phyloP scores from a whole-genome alignment of 2,329 filamentous ascomycete genomes.

The Fusarium tuaranense region DNA sequence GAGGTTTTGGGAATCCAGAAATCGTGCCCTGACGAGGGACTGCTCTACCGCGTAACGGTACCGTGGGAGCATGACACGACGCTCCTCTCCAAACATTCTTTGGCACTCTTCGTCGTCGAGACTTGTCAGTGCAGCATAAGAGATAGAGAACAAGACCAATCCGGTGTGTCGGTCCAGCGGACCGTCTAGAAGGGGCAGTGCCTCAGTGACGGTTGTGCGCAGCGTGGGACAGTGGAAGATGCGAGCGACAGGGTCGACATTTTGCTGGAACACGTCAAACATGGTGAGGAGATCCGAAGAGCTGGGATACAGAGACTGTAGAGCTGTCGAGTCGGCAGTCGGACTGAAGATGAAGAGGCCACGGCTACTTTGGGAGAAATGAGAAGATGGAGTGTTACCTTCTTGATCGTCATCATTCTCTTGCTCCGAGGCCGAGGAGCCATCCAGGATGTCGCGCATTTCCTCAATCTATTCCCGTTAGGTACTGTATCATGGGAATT shows the following conservation, averaged over 20 bases:
- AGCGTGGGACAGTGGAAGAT: constrained; percentile 5
- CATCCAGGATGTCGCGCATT: not conserved
- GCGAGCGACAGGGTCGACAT: constrained; percentile 2
- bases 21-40: constrained; percentile 1
- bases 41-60: constrained; percentile 11
- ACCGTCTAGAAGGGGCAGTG: not conserved
- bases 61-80: not conserved
- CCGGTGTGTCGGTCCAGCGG: not conserved
- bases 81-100: not conserved
- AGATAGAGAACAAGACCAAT: constrained; percentile 11
- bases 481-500: not conserved
- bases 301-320: not conserved
- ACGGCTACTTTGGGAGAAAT: not conserved
- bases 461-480: not conserved
- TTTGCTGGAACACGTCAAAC: not conserved
- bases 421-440: not conserved
- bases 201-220: not conserved
- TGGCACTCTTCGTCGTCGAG: not conserved
- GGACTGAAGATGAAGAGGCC: not conserved
- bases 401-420: not conserved
- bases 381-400: not conserved
- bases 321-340: not conserved
- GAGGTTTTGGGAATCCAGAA: not conserved
- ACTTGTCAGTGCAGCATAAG: constrained; percentile 8
- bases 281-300: constrained; percentile 1